Percentiles rank a stretch among this genome's conserved stretches.
These are phyloP conservation scores for Ogataea ganodermae DNA, from an alignment of 805 yeast species.

Conservation along the genomic window DNA sequence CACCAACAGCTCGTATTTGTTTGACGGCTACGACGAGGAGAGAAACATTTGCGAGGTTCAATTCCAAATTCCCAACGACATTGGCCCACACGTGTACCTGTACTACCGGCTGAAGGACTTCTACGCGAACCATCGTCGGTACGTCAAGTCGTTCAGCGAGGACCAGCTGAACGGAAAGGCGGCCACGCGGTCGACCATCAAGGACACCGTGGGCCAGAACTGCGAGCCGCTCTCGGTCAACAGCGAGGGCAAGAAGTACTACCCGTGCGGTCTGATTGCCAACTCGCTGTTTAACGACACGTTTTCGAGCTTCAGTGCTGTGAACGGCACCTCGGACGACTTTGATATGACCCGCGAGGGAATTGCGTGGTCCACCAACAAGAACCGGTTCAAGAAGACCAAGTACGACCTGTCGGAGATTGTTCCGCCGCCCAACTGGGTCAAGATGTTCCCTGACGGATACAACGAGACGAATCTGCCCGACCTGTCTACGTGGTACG, in stretches of 20 bases:
- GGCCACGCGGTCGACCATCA: conserved; percentile 51
- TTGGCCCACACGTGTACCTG: conserved; percentile 72
- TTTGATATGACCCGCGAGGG: conserved; percentile 50
- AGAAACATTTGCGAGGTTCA: conserved; percentile 63
- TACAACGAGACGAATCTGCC: conserved; percentile 71
- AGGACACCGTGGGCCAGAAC: conserved; percentile 53
- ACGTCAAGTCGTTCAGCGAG: conserved; percentile 82
- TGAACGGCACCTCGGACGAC: conserved; percentile 44
- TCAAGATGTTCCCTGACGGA: conserved; percentile 67
- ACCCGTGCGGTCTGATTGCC: conserved; percentile 86
- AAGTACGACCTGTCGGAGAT: conserved; percentile 58
- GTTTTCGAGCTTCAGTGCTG: conserved; percentile 49
- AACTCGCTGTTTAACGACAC: conserved; percentile 81
- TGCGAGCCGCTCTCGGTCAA: conserved; percentile 64
- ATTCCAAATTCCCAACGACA: conserved; percentile 71
- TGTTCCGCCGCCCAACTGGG: conserved; percentile 87
- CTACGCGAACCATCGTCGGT: conserved; percentile 91
- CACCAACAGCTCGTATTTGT: conserved; percentile 41
- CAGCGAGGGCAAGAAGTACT: conserved; percentile 52
- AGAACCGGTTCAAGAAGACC: conserved; percentile 63
- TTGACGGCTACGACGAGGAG: conserved; percentile 46
- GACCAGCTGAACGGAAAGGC: conserved; percentile 79
- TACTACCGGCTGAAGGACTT: conserved; percentile 86
- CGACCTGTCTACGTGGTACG: conserved; percentile 64
- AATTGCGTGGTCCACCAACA: conserved; percentile 74